Base-by-base conservation (phyloP, 164 flowering plant genomes). In the Warburgia ugandensis region DNA sequence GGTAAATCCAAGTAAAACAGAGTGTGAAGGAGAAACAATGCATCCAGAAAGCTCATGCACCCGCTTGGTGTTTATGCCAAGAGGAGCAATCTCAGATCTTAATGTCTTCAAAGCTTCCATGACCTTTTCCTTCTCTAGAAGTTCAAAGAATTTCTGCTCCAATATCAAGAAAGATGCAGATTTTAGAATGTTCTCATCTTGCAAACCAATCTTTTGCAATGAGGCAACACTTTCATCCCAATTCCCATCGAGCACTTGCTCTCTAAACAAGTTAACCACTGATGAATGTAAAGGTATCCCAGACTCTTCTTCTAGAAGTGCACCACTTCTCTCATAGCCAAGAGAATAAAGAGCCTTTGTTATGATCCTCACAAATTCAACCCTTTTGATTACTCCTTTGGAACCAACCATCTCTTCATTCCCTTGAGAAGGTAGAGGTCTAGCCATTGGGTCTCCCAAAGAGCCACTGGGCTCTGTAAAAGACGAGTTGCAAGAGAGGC, bases 291-390 rank as follows among this genome's bases (percentile, higher is more conserved):
- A 72, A 0, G 78, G 63, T 69, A 84, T 87, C 44, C 96, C 96
- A 7, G 96, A 87, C 55, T 89, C 95, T 66, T 85, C 94, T 73
- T 85, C 92, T 11, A 89, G 56, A 70, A 52, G 70, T 38, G 84
- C 83, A 25, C 92, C 85, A 32, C 77, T 77, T 52, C 58, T 75
- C 17, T 62, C 58, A 60, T 78, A 84, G 25, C 94, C 96, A 55
- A 87, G 85, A 55, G 94, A 84, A 38, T 84, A 78, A 29, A 86
- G 68, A 42, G 89, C 89, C 50, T 70, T 79, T 13, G 85, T 64
- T 48, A 87, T 80, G 29, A 84, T 80, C 56, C 75, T 56, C 22
- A 87, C 83, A 68, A 87, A 76, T 60, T 87, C 96, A 6, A 60
- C 71, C 52, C 68, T 71, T 62, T 73, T 84, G 35, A 87, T 74